These are phyloP conservation scores for Ramaria rubella DNA, from an alignment of 768 basidiomycete species.

Conservation along the genomic window DNA sequence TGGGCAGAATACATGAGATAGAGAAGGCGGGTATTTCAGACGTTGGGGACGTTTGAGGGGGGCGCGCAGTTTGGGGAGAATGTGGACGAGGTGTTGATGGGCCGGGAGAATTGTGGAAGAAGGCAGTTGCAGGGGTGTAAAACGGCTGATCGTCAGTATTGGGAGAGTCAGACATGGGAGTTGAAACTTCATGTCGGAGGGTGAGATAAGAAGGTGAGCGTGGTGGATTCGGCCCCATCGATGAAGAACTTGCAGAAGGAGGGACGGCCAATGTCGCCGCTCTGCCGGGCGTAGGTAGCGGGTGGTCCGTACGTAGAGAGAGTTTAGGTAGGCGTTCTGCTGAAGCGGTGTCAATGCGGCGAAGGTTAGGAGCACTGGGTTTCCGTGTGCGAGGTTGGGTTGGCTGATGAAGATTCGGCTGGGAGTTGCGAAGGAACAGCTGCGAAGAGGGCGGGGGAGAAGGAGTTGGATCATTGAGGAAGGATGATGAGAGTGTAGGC, in stretches of 20 bases:
- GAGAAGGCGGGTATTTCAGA: constrained; percentile 61
- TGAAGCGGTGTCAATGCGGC: constrained; percentile 55
- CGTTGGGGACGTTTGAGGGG: constrained; percentile 46
- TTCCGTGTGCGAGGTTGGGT: constrained; percentile 46
- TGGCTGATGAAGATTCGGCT: constrained; percentile 10
- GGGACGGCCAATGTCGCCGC: constrained; percentile 55
- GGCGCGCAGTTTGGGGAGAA: constrained; percentile 60
- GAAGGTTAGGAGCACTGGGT: constrained; percentile 58
- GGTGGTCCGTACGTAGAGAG: constrained; percentile 43
- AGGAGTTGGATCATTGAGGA: constrained; percentile 41
- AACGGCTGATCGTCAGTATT: constrained; percentile 25
- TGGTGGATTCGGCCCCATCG: constrained; percentile 35
- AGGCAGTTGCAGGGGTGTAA: constrained; percentile 29
- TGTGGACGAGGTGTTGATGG: constrained; percentile 35
- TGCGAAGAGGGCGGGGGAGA: constrained; percentile 66
- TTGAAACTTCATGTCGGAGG: constrained; percentile 39
- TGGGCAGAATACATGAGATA: constrained; percentile 88
- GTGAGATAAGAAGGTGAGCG: constrained; percentile 20
- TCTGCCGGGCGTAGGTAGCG: constrained; percentile 38
- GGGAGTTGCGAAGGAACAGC: constrained; percentile 31
- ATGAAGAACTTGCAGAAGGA: constrained; percentile 28
- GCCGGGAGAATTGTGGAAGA: constrained; percentile 33
- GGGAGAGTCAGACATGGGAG: constrained; percentile 14
- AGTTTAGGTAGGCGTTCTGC: constrained; percentile 54
- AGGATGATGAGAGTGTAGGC: neutral